phyloP scores from a whole-genome alignment of 805 yeast genomes.

The Peterozyma toletana region DNA sequence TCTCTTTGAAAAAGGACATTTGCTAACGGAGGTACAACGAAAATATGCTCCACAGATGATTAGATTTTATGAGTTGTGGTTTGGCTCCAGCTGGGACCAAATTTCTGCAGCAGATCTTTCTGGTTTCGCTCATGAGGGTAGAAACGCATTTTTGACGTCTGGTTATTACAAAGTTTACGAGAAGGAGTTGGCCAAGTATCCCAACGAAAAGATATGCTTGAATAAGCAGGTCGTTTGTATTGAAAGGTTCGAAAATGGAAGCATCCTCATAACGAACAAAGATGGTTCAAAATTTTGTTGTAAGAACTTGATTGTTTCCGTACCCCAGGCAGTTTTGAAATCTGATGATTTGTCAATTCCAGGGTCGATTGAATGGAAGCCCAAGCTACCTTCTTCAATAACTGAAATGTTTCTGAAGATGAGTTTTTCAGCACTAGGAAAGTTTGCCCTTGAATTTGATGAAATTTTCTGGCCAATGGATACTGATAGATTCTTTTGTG shows the following conservation, averaged over 20 bases:
- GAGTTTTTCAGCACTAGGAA: constrained; percentile 54
- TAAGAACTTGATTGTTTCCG: constrained; percentile 40
- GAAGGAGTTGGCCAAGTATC: constrained; percentile 20
- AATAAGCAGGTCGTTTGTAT: constrained; percentile 18
- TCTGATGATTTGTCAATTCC: constrained; percentile 15
- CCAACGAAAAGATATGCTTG: constrained; percentile 11
- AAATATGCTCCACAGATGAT: constrained; percentile 40
- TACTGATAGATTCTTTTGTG: constrained; percentile 29
- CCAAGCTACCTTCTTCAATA: constrained; percentile 14
- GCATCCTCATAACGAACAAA: constrained; percentile 8
- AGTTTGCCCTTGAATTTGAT: constrained; percentile 54
- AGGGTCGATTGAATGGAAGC: constrained; percentile 6
- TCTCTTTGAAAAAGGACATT: constrained; percentile 32
- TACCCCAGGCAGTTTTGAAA: constrained; percentile 59
- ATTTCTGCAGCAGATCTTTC: constrained; percentile 53
- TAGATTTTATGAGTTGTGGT: constrained; percentile 65
- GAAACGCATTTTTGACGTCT: constrained; percentile 59
- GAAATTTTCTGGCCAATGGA: constrained; percentile 45
- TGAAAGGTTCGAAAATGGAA: constrained; percentile 15
- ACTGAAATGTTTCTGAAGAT: constrained; percentile 29
- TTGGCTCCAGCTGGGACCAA: constrained; percentile 61
- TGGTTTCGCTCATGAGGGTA: constrained; percentile 54
- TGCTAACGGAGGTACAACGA: constrained; percentile 44
- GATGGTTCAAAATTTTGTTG: constrained; percentile 2
- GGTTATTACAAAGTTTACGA: constrained; percentile 40